Evolutionary conservation across 2,329 filamentous ascomycete genomes (phyloP).

Genomic region (Aspergillus udagawae): DNA sequence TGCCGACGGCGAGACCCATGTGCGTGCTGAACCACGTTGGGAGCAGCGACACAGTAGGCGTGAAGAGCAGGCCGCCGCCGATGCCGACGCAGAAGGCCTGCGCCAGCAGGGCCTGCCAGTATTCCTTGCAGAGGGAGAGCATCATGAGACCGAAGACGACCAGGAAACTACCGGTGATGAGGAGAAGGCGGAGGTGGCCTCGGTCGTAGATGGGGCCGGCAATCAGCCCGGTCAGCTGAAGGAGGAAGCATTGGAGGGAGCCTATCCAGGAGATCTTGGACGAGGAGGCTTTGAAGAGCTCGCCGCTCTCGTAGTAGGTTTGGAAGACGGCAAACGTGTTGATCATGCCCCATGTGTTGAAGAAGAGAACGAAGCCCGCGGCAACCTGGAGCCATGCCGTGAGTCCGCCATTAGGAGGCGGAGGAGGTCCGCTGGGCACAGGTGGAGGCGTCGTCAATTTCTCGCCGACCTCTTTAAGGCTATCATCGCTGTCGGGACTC

Average conservation of each 20-base stretch:
- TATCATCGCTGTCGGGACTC: too few relatives aligned
- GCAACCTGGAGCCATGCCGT: conserved; percentile 18
- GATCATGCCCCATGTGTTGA: conserved; percentile 8
- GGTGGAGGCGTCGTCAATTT: too few relatives aligned
- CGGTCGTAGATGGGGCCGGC: conserved; percentile 6
- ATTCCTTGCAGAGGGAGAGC: conserved; percentile 24
- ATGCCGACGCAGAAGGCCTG: conserved; percentile 20
- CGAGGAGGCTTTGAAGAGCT: conserved; percentile 46
- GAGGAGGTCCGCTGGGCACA: neutral
- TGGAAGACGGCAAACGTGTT: conserved; percentile 41
- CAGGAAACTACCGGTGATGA: conserved; percentile 4
- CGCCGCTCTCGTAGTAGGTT: conserved; percentile 51
- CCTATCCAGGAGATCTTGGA: conserved; percentile 58
- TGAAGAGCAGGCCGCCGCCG: conserved; percentile 15
- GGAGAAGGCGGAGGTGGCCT: conserved; percentile 1
- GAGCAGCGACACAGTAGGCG: conserved; percentile 19
- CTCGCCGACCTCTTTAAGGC: too few relatives aligned
- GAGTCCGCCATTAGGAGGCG: conserved; percentile 17
- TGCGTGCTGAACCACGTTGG: conserved; percentile 23
- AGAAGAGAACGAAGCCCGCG: conserved; percentile 19
- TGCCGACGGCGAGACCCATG: conserved; percentile 20
- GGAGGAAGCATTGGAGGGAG: conserved; percentile 43
- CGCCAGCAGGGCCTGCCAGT: conserved; percentile 24
- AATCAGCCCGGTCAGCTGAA: neutral
- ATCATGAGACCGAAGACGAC: conserved; percentile 25